Percentiles rank a stretch among this genome's conserved stretches.
These are phyloP conservation scores for Penicillium sp. DNA, from an alignment of 2,329 filamentous ascomycete genomes.

Conservation along the genomic window DNA sequence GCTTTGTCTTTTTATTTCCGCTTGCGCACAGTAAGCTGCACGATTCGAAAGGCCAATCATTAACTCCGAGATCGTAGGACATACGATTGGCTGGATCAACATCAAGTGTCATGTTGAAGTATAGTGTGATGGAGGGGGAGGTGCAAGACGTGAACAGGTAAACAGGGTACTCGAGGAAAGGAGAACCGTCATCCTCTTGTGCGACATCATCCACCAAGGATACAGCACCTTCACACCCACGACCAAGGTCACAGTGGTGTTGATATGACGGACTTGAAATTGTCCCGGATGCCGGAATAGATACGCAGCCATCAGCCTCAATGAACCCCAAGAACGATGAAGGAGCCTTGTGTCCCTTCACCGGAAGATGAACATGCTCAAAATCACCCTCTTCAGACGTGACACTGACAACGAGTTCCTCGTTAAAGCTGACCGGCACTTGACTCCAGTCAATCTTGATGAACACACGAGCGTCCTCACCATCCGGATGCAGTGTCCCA, in stretches of 20 bases:
- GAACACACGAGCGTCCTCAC: conserved; percentile 53
- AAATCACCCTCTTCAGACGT: conserved; percentile 31
- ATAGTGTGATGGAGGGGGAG: conserved; percentile 42
- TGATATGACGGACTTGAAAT: conserved; percentile 4
- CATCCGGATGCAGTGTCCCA: conserved; percentile 9
- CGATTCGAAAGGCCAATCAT: conserved; percentile 31
- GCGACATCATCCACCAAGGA: neutral
- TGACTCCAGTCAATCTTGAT: conserved; percentile 60
- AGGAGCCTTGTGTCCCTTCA: conserved; percentile 54
- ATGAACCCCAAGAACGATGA: conserved; percentile 62
- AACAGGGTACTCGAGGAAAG: conserved; percentile 59
- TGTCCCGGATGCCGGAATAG: conserved; percentile 24
- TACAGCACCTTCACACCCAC: conserved; percentile 7
- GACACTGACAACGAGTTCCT: conserved; percentile 32
- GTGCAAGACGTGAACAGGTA: conserved; percentile 60
- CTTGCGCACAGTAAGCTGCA: conserved; percentile 10
- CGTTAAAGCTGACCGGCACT: conserved; percentile 40
- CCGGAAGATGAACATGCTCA: conserved; percentile 55
- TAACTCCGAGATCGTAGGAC: conserved; percentile 53
- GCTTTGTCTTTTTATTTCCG: conserved; percentile 6
- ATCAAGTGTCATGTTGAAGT: conserved; percentile 51
- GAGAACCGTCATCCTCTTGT: neutral
- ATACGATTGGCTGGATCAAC: conserved; percentile 53
- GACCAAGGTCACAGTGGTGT: conserved; percentile 15
- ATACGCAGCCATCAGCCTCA: conserved; percentile 56